phyloP scores from a whole-genome alignment of 768 basidiomycete genomes.

The Mycena leptocephala region DNA sequence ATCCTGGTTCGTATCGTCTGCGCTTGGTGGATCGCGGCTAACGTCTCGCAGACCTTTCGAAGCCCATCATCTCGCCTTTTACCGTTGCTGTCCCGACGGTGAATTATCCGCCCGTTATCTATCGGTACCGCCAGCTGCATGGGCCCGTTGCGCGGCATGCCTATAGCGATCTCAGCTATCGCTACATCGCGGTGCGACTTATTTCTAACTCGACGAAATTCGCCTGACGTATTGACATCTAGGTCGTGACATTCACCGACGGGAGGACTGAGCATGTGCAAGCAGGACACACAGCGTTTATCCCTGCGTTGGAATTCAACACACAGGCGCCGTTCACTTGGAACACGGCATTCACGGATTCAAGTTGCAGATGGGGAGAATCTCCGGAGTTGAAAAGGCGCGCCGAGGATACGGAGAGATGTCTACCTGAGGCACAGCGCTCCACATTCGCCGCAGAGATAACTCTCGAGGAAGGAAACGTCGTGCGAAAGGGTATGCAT shows the following conservation, averaged over 20 bases:
- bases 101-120: constrained; percentile 5
- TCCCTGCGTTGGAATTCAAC: background rate
- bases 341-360: background rate
- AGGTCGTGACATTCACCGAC: constrained; percentile 15
- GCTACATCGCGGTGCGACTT: constrained; percentile 16
- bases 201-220: too few species aligned
- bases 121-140: background rate
- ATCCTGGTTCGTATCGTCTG: background rate
- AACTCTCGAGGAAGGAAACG: constrained; percentile 4
- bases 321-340: background rate
- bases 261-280: background rate
- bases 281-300: constrained; percentile 6
- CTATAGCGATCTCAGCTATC: background rate
- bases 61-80: constrained; percentile 7
- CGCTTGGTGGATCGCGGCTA: background rate
- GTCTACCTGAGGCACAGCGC: constrained; percentile 10
- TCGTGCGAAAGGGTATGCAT: background rate
- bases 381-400: background rate
- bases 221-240: too few species aligned
- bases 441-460: constrained; percentile 6
- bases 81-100: constrained; percentile 12
- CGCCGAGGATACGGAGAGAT: background rate
- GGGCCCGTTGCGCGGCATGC: background rate
- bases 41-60: background rate
- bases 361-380: background rate